These are phyloP conservation scores for Fomitopsis serialis DNA, from an alignment of 768 basidiomycete species.

Conservation along the genomic window DNA sequence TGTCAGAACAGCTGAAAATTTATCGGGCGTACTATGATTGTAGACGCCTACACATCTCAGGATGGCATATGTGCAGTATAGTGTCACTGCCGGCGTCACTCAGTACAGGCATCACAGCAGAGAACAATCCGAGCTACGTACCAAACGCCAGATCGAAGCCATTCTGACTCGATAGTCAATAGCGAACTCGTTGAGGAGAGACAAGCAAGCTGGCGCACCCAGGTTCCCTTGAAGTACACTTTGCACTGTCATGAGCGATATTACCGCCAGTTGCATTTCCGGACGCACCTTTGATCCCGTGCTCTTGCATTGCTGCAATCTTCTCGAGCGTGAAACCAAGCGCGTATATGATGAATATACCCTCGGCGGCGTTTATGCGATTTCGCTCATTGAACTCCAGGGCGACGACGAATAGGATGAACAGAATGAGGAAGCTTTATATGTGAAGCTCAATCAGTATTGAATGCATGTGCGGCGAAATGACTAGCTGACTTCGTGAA, in stretches of 20 bases:
- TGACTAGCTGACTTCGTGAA: slow-evolving; percentile 63
- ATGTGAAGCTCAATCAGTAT: no score
- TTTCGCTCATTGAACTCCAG: slow-evolving; percentile 68
- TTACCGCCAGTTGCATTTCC: background rate
- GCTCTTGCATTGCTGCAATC: slow-evolving; percentile 92
- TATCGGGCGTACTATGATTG: slow-evolving; percentile 44
- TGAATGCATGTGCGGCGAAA: background rate
- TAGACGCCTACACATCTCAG: slow-evolving; percentile 78
- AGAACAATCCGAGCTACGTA: slow-evolving; percentile 18
- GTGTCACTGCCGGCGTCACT: slow-evolving; percentile 48
- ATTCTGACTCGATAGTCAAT: slow-evolving; percentile 42
- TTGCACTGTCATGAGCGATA: no score
- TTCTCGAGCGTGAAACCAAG: slow-evolving; percentile 89
- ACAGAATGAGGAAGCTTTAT: slow-evolving; percentile 70
- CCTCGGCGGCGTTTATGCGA: slow-evolving; percentile 60
- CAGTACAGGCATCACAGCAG: background rate
- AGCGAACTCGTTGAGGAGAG: background rate
- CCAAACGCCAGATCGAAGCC: slow-evolving; percentile 92
- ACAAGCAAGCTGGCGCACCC: slow-evolving; percentile 40
- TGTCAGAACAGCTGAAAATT: background rate
- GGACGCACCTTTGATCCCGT: slow-evolving; percentile 74
- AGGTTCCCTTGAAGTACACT: slow-evolving; percentile 85
- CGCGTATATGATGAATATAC: slow-evolving; percentile 72
- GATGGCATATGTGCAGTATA: slow-evolving; percentile 71
- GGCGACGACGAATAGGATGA: slow-evolving; percentile 72